These are phyloP conservation scores for Kodamaea leandrae DNA, from an alignment of 805 yeast genomes.

Conservation along the genomic window DNA sequence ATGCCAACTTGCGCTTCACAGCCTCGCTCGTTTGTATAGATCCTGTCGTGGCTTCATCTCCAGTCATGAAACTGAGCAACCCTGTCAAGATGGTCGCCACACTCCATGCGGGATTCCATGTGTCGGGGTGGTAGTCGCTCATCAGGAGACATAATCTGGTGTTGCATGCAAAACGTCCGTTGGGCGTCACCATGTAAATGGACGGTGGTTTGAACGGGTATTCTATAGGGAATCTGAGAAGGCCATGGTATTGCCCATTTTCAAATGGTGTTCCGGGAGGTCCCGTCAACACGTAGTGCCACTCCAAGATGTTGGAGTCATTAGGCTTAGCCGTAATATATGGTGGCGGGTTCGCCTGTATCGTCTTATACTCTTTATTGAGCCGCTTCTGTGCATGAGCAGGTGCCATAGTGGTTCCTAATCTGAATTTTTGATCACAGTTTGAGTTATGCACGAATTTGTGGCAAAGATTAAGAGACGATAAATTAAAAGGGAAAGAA, in stretches of 20 bases:
- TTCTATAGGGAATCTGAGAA: constrained; percentile 76
- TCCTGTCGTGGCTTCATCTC: constrained; percentile 82
- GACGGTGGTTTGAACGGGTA: constrained; percentile 93
- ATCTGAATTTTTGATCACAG: background rate
- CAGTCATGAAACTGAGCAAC: constrained; percentile 86
- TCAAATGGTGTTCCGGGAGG: constrained; percentile 88
- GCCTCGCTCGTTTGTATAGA: constrained; percentile 63
- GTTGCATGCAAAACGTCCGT: constrained; percentile 80
- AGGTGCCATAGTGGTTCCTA: constrained; percentile 30
- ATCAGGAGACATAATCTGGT: constrained; percentile 84
- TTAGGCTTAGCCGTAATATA: constrained; percentile 81
- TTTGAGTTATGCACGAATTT: background rate
- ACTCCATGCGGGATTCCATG: constrained; percentile 97
- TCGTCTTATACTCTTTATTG: constrained; percentile 76
- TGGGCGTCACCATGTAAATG: constrained; percentile 85
- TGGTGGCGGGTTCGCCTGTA: constrained; percentile 81
- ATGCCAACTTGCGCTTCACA: constrained; percentile 56
- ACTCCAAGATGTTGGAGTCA: constrained; percentile 82
- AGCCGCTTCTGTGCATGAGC: constrained; percentile 49
- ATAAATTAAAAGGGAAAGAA: too few species aligned
- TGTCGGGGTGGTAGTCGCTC: constrained; percentile 91
- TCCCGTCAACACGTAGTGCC: constrained; percentile 92
- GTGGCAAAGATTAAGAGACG: background rate
- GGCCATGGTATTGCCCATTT: constrained; percentile 87
- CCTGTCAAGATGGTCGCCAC: constrained; percentile 88